A percentile compares a stretch with the other conserved stretches of the same genome.
Evolutionary conservation across 192 early-diverging fungal genomes (phyloP).

Genomic region (Backusella australiensis): DNA sequence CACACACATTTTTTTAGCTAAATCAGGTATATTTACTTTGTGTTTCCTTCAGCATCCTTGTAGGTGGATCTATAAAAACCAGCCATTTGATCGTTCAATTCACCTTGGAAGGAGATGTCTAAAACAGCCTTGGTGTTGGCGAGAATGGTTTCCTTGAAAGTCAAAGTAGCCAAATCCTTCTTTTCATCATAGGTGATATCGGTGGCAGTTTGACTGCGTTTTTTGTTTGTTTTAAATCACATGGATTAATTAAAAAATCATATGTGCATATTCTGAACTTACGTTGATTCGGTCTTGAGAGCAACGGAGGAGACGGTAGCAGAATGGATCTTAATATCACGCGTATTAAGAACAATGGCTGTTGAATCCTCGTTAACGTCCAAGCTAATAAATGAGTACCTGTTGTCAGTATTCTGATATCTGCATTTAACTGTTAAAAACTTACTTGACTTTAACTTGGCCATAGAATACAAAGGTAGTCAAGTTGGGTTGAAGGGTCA

Average conservation of each 20-base stretch:
- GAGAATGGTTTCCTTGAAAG: constrained; percentile 57
- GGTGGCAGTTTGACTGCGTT: constrained; percentile 22
- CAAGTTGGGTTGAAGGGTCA: constrained; percentile 79
- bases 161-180: constrained; percentile 51
- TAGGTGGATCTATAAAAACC: constrained; percentile 94
- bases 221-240: neutral
- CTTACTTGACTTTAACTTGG: constrained; percentile 69
- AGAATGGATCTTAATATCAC: constrained; percentile 63
- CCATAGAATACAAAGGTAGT: constrained; percentile 80
- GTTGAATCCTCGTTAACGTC: constrained; percentile 60
- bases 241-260: neutral
- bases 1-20: neutral
- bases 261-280: constrained; percentile 5
- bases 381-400: constrained; percentile 32
- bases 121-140: constrained; percentile 58
- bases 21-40: constrained; percentile 4
- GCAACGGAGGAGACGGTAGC: constrained; percentile 42
- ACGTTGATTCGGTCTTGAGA: constrained; percentile 58
- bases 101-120: constrained; percentile 61
- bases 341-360: constrained; percentile 64
- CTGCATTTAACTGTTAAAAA: neutral
- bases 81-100: constrained; percentile 86
- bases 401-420: neutral
- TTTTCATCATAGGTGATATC: constrained; percentile 45
- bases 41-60: constrained; percentile 58